Evolutionary conservation across 768 basidiomycete species (phyloP).

Genomic region (Crassisporium funariophilum): DNA sequence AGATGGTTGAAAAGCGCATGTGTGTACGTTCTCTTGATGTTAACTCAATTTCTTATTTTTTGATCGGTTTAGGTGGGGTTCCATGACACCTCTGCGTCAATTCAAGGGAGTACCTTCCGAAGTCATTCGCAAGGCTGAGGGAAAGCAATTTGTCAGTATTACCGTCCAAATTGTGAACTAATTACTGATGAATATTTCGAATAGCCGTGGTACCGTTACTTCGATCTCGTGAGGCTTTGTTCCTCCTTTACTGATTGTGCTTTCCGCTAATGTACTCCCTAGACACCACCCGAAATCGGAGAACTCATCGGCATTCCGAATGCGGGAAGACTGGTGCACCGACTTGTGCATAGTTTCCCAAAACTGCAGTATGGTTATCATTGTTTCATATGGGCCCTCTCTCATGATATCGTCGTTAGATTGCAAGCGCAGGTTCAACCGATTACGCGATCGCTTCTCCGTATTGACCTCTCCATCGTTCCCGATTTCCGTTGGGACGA

Average conservation of each 20-base stretch:
- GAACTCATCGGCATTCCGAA: constrained; percentile 94
- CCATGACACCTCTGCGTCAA: constrained; percentile 96
- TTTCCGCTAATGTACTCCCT: neutral
- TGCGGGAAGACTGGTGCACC: constrained; percentile 88
- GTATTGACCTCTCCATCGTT: constrained; percentile 89
- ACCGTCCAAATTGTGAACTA: neutral
- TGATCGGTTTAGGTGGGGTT: constrained; percentile 76
- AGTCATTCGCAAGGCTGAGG: constrained; percentile 87
- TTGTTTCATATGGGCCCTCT: neutral
- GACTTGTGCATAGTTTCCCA: constrained; percentile 94
- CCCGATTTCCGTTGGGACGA: constrained; percentile 99
- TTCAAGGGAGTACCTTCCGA: constrained; percentile 90
- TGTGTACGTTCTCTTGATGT: constrained; percentile 31
- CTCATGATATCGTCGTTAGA: constrained; percentile 35
- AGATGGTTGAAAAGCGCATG: constrained; percentile 93
- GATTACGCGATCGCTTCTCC: constrained; percentile 89
- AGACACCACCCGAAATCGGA: constrained; percentile 84
- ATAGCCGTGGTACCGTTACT: constrained; percentile 96
- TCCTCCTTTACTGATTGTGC: neutral
- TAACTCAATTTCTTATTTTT: neutral
- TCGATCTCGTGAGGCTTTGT: constrained; percentile 61
- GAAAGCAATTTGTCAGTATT: constrained; percentile 89
- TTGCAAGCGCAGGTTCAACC: constrained; percentile 96
- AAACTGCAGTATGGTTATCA: constrained; percentile 72
- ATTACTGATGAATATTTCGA: constrained; percentile 1